A percentile compares a stretch with the other conserved stretches of the same genome.
Conservation (phyloP, 768 basidiomycete species). For the Cytidiella melzeri region DNA sequence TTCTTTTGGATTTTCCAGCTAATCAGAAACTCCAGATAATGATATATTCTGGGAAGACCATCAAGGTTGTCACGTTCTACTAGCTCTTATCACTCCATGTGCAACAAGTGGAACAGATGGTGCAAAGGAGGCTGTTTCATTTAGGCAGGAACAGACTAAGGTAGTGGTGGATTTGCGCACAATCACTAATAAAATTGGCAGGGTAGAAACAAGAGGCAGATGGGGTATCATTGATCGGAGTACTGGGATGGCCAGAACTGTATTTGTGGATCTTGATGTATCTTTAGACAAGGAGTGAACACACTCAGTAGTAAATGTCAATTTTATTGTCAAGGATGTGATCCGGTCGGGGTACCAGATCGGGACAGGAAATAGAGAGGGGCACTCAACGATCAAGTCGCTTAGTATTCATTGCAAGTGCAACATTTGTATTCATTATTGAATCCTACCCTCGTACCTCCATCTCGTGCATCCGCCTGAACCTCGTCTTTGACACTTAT, state of each 20-base stretch:
- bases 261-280: conserved; percentile 1
- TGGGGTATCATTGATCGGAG: conserved; percentile 5
- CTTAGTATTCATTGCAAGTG: too few species aligned
- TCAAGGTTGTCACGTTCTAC: not conserved
- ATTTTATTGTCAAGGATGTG: too few species aligned
- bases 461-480: too few species aligned
- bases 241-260: not conserved
- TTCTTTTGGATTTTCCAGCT: too few species aligned
- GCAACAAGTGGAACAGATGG: not conserved
- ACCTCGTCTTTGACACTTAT: too few species aligned
- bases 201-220: not conserved
- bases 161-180: not conserved
- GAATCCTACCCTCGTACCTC: too few species aligned
- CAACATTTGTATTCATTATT: too few species aligned
- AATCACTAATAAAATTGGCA: not conserved
- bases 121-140: not conserved
- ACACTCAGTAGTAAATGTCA: too few species aligned
- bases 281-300: not conserved
- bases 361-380: too few species aligned
- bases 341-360: too few species aligned
- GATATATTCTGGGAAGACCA: not conserved
- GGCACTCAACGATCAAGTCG: too few species aligned
- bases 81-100: not conserved
- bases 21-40: too few species aligned
- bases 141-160: not conserved